phyloP scores from a whole-genome alignment of 75 land plant species.

The Sequoia sempervirens region DNA sequence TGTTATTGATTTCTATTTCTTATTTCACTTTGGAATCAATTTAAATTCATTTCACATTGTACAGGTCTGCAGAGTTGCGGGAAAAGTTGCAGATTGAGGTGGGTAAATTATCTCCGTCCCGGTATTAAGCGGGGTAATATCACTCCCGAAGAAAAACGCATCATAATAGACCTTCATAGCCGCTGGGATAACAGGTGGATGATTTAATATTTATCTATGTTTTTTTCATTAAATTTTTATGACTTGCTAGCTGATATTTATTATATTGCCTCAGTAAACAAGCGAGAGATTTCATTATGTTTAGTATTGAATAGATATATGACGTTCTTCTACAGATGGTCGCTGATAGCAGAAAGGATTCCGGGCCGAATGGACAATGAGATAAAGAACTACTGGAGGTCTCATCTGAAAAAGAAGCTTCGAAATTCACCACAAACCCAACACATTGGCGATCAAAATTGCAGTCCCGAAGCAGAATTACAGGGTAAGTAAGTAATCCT shows the following conservation, averaged over 20 bases:
- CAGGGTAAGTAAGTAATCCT: not conserved
- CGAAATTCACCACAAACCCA: not conserved
- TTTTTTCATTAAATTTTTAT: not conserved
- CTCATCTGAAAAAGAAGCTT: conserved; percentile 1
- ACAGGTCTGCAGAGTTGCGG: conserved; percentile 26
- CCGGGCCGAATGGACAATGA: not conserved
- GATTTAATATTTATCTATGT: not conserved
- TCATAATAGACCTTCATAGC: conserved; percentile 22
- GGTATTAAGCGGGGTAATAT: conserved; percentile 24
- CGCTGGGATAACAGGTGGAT: conserved; percentile 19
- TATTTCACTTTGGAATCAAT: not conserved
- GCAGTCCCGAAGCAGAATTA: not conserved
- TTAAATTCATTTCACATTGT: not conserved
- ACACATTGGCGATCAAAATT: not conserved
- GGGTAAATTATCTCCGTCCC: conserved; percentile 25
- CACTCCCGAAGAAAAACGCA: conserved; percentile 15
- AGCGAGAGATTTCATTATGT: too few species aligned
- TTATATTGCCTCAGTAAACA: too few species aligned
- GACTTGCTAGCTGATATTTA: too few species aligned
- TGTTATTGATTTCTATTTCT: too few species aligned
- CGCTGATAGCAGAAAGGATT: conserved; percentile 1
- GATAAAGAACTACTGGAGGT: conserved; percentile 2
- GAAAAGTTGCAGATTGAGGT: conserved; percentile 30
- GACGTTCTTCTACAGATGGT: not conserved
- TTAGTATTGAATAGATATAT: not conserved